phyloP scores from a whole-genome alignment of 2,329 filamentous ascomycete genomes.

The Aspergillus sp. region DNA sequence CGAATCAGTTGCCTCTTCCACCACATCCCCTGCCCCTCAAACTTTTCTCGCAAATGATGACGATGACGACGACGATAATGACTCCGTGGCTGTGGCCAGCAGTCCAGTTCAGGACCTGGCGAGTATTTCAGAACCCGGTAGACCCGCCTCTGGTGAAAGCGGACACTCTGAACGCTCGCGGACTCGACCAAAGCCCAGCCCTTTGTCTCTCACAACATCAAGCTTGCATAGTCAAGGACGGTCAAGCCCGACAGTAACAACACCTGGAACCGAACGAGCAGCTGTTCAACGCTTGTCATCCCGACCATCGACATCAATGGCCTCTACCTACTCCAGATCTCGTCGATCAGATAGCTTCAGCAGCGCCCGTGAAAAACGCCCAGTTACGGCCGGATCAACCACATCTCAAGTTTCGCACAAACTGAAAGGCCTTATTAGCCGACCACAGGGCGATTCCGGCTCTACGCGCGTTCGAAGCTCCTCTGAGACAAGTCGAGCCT shows the following conservation, averaged over 20 bases:
- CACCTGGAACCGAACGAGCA: slow-evolving; percentile 31
- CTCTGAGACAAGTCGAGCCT: slow-evolving; percentile 30
- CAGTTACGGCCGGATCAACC: slow-evolving; percentile 35
- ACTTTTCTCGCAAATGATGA: background rate
- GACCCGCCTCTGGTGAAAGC: slow-evolving; percentile 20
- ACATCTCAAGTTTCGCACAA: slow-evolving; percentile 38
- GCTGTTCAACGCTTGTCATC: slow-evolving; percentile 36
- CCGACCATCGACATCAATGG: slow-evolving; percentile 24
- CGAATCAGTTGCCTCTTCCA: background rate
- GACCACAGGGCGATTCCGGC: slow-evolving; percentile 23
- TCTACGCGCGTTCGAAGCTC: slow-evolving; percentile 29
- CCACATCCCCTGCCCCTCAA: background rate
- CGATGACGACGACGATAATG: slow-evolving; percentile 1
- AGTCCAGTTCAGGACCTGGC: background rate
- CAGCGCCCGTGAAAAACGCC: slow-evolving; percentile 33
- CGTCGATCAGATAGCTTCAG: slow-evolving; percentile 37
- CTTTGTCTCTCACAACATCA: slow-evolving; percentile 16
- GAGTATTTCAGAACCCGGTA: background rate
- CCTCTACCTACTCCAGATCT: slow-evolving; percentile 19
- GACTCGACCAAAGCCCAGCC: slow-evolving; percentile 19
- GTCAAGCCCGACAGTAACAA: slow-evolving; percentile 12
- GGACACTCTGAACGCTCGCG: slow-evolving; percentile 23
- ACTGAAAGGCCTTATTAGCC: slow-evolving; percentile 38
- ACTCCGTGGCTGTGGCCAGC: slow-evolving; percentile 1
- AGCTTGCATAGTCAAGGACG: slow-evolving; percentile 17